These are phyloP conservation scores for Neonectria faginata DNA, from an alignment of 2,329 filamentous ascomycete genomes.

Conservation along the genomic window DNA sequence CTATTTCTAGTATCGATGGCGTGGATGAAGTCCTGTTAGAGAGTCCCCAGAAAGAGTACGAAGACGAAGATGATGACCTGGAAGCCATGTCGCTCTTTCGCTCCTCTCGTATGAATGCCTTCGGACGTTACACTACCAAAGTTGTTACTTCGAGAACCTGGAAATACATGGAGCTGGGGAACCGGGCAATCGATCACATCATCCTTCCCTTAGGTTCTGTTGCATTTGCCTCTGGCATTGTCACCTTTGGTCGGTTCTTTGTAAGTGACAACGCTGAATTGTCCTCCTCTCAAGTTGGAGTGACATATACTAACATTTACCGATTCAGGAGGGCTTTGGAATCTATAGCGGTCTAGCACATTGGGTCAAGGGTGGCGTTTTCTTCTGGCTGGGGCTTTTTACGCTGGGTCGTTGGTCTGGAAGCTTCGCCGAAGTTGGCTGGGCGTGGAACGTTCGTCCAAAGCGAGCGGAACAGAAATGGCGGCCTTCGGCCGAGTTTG, in stretches of 20 bases:
- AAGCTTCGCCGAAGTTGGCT: conserved; percentile 89
- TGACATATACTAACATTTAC: conserved; percentile 13
- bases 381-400: conserved; percentile 91
- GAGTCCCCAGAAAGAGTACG: conserved; percentile 60
- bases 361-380: conserved; percentile 93
- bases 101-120: conserved; percentile 59
- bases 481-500: conserved; percentile 86
- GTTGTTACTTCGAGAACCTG: conserved; percentile 69
- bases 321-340: conserved; percentile 68
- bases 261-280: conserved; percentile 63
- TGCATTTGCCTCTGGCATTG: conserved; percentile 76
- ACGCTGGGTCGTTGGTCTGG: conserved; percentile 92
- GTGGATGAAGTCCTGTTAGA: conserved; percentile 55
- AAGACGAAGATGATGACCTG: conserved; percentile 60
- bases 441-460: conserved; percentile 94
- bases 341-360: conserved; percentile 91
- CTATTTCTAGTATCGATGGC: conserved; percentile 66
- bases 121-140: conserved; percentile 65
- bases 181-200: conserved; percentile 78
- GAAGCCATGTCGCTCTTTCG: conserved; percentile 42
- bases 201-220: conserved; percentile 84
- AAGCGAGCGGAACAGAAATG: conserved; percentile 66
- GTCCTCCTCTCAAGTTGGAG: background rate
- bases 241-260: conserved; percentile 86
- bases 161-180: conserved; percentile 68